A percentile compares a stretch with the other conserved stretches of the same genome.
phyloP scores from a whole-genome alignment of 805 yeast genomes.

The Tetrapisispora namnaoensis region DNA sequence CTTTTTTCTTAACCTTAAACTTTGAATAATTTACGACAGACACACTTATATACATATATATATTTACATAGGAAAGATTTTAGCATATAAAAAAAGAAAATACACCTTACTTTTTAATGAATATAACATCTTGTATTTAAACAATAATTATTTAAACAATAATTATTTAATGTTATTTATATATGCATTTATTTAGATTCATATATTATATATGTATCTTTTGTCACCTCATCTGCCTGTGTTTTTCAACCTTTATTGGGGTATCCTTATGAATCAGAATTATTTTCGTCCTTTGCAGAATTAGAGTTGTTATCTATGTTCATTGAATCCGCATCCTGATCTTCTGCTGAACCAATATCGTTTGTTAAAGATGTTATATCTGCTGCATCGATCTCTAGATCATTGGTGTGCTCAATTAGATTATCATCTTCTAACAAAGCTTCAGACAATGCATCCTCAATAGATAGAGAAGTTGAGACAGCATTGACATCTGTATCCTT shows the following conservation, averaged over 20 bases:
- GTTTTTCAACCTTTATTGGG: slow-evolving; percentile 3
- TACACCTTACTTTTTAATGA: background rate
- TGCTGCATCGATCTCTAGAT: background rate
- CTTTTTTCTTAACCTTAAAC: background rate
- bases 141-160: too few species aligned
- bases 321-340: background rate
- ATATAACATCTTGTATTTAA: background rate
- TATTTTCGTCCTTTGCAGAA: background rate
- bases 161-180: background rate
- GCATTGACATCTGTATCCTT: background rate
- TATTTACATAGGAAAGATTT: background rate
- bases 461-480: background rate
- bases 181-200: background rate
- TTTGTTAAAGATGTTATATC: background rate
- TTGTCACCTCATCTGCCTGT: slow-evolving; percentile 20
- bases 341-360: background rate
- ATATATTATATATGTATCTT: background rate
- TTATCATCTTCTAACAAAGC: background rate
- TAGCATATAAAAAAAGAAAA: slow-evolving; percentile 1
- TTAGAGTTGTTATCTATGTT: background rate
- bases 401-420: background rate
- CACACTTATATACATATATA: background rate
- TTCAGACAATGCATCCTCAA: background rate
- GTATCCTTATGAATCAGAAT: background rate
- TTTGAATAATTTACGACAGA: background rate